Evolutionary conservation across 2,329 filamentous ascomycete genomes (phyloP).

Genomic region (Cordyceps cicadae): DNA sequence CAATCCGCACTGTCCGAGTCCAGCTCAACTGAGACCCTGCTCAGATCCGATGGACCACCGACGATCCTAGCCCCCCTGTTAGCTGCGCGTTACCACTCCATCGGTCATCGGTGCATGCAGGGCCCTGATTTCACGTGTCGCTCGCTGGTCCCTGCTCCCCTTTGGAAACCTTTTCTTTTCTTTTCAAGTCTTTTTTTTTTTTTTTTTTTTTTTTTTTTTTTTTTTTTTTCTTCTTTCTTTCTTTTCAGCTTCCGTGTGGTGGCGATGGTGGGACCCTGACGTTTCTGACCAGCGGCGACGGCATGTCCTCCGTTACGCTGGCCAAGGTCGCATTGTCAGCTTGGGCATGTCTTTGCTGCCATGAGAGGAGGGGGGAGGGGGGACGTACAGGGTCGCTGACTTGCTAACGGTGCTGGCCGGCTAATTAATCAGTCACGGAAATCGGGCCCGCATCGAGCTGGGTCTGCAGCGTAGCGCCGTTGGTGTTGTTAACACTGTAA

Average conservation of each 20-base stretch:
- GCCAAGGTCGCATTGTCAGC: neutral
- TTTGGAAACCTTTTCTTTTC: neutral
- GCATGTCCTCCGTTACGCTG: constrained; percentile 12
- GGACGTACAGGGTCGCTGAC: constrained; percentile 6
- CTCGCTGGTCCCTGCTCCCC: neutral
- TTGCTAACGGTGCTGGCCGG: neutral
- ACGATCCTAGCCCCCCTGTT: neutral
- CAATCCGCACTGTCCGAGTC: neutral
- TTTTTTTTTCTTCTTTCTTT: too few species aligned
- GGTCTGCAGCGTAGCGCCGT: constrained; percentile 13
- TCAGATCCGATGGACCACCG: constrained; percentile 1
- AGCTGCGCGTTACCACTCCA: neutral
- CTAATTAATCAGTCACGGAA: constrained; percentile 6
- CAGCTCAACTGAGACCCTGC: constrained; percentile 4
- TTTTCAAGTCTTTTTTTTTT: too few species aligned
- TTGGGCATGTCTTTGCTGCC: neutral
- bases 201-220: neutral
- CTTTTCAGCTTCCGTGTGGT: constrained; percentile 1
- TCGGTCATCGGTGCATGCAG: neutral
- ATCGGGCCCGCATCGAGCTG: constrained; percentile 17
- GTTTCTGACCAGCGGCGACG: constrained; percentile 7
- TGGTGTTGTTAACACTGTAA: constrained; percentile 16
- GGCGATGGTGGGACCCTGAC: constrained; percentile 12
- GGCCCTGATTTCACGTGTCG: neutral
- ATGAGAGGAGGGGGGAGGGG: neutral